phyloP scores from a whole-genome alignment of 768 basidiomycete species.

The Lactifluus subvellereus region DNA sequence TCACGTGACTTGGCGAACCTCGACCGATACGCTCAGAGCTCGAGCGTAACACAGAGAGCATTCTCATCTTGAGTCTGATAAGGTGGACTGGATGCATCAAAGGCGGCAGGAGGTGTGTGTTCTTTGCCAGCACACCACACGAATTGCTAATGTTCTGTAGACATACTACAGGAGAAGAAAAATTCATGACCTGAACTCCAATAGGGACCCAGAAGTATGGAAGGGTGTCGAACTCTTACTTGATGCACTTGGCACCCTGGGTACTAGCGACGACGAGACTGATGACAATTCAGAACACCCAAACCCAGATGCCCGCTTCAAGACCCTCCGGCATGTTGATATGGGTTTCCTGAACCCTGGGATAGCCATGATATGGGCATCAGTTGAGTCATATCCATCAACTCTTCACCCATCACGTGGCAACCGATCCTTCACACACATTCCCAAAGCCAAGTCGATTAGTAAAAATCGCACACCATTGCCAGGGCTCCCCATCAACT shows the following conservation, averaged over 20 bases:
- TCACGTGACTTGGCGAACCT: too few relatives aligned
- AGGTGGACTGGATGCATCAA: background rate
- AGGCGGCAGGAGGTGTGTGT: background rate
- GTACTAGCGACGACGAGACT: background rate
- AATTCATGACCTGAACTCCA: background rate
- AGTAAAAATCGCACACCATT: too few relatives aligned
- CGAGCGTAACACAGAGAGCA: too few relatives aligned
- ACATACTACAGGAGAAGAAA: background rate
- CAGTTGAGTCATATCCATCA: too few relatives aligned
- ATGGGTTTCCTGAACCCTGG: background rate
- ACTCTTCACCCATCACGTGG: too few relatives aligned
- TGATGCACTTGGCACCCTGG: background rate
- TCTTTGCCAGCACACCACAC: background rate
- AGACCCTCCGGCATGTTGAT: background rate
- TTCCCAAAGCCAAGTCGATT: too few relatives aligned
- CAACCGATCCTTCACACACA: too few relatives aligned
- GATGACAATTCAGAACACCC: background rate
- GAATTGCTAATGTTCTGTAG: background rate
- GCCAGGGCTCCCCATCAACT: too few relatives aligned
- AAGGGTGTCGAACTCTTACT: background rate
- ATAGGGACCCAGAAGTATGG: background rate
- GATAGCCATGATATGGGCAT: too few relatives aligned
- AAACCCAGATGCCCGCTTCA: background rate
- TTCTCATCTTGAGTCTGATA: background rate
- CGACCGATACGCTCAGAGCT: too few relatives aligned